These are phyloP conservation scores for Athelia psychrophila DNA, from an alignment of 1,284 basidiomycete species.

Conservation along the genomic window DNA sequence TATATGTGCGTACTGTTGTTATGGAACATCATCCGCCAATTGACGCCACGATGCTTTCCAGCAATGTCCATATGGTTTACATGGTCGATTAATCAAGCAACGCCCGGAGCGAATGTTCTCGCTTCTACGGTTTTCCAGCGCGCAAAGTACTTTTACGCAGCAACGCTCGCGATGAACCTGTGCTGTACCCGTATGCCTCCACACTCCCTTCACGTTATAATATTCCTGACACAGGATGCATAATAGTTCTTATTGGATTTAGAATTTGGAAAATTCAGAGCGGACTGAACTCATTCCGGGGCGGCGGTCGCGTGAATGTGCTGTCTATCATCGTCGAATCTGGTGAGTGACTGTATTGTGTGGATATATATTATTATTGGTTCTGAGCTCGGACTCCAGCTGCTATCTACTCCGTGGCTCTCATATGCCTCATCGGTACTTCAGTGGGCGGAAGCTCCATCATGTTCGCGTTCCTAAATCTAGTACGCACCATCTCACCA, in stretches of 20 bases:
- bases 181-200: constrained; percentile 11
- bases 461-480: constrained; percentile 13
- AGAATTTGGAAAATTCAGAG: constrained; percentile 8
- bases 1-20: background rate
- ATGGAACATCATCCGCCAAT: background rate
- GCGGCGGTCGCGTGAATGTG: background rate
- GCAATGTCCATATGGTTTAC: constrained; percentile 12
- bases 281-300: background rate
- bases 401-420: constrained; percentile 12
- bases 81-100: constrained; percentile 10
- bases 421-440: constrained; percentile 11
- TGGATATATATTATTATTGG: background rate
- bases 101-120: constrained; percentile 10
- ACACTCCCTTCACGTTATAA: background rate
- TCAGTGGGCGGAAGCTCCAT: constrained; percentile 5
- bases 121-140: constrained; percentile 4
- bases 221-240: background rate
- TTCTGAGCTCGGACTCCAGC: constrained; percentile 2
- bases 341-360: constrained; percentile 5
- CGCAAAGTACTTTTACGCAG: constrained; percentile 11
- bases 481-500: constrained; percentile 5
- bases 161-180: constrained; percentile 12
- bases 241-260: constrained; percentile 8
- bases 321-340: constrained; percentile 12
- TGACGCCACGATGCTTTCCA: background rate